Evolutionary conservation across 2,329 filamentous ascomycete species (phyloP).

Genomic region (Neofusicoccum sp.): DNA sequence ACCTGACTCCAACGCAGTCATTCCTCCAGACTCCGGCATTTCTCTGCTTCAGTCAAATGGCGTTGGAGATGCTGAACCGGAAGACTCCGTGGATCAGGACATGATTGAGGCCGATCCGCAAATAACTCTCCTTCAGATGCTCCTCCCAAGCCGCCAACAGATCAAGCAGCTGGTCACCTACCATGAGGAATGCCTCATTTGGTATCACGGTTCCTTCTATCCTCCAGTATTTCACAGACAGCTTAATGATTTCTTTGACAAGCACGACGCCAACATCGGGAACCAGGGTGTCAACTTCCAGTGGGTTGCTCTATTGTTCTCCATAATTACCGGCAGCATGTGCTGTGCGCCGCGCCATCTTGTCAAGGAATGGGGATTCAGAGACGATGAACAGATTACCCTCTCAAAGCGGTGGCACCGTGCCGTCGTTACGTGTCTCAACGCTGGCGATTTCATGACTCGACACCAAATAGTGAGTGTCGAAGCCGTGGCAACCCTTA

Average conservation of each 20-base stretch:
- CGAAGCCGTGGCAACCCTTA: constrained; percentile 51
- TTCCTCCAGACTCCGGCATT: constrained; percentile 26
- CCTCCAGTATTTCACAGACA: constrained; percentile 42
- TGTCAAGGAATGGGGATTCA: constrained; percentile 49
- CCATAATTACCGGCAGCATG: constrained; percentile 48
- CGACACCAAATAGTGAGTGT: constrained; percentile 39
- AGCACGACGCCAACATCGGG: constrained; percentile 38
- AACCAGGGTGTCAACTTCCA: constrained; percentile 43
- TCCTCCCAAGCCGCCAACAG: constrained; percentile 37
- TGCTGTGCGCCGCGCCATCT: constrained; percentile 42
- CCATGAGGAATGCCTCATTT: constrained; percentile 43
- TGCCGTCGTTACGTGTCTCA: constrained; percentile 49
- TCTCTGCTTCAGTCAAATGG: not conserved
- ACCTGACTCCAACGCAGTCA: constrained; percentile 32
- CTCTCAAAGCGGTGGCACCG: constrained; percentile 51
- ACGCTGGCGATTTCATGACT: constrained; percentile 51
- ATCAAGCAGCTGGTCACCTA: constrained; percentile 39
- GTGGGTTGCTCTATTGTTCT: constrained; percentile 51
- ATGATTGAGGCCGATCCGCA: constrained; percentile 25
- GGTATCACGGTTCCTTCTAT: constrained; percentile 45
- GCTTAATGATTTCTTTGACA: constrained; percentile 42
- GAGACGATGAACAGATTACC: constrained; percentile 42
- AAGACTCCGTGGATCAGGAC: not conserved
- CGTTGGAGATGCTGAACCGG: not conserved
- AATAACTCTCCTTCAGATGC: constrained; percentile 38